Conservation (phyloP, 1,139 yeast species). For the Saccharomyces hybrid region DNA sequence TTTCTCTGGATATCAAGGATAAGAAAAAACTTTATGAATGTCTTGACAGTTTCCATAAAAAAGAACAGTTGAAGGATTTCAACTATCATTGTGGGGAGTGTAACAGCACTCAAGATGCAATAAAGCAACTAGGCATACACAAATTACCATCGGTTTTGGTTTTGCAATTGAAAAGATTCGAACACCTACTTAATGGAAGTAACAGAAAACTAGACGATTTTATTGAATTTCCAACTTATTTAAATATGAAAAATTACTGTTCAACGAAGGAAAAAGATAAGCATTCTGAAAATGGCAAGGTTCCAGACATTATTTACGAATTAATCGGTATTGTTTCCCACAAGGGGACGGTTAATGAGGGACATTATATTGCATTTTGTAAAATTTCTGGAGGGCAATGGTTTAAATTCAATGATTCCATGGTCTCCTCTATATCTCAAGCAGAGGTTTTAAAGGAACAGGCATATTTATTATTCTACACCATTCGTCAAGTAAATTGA, state of each 20-base stretch:
- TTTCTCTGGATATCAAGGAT: conserved; percentile 63
- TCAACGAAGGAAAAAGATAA: conserved; percentile 21
- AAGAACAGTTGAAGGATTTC: conserved; percentile 63
- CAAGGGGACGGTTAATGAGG: conserved; percentile 87
- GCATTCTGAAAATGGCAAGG: conserved; percentile 9
- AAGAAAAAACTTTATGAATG: conserved; percentile 48
- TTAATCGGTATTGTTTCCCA: conserved; percentile 82
- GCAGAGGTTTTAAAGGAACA: conserved; percentile 58
- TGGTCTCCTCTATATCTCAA: conserved; percentile 59
- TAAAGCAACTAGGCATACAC: conserved; percentile 60
- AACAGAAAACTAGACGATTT: conserved; percentile 65
- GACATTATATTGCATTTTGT: conserved; percentile 79
- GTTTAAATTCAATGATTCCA: conserved; percentile 88
- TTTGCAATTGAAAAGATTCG: conserved; percentile 80
- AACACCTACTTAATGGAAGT: conserved; percentile 52
- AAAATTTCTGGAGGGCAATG: conserved; percentile 67
- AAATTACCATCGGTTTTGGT: conserved; percentile 70
- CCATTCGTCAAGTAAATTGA: conserved; percentile 34
- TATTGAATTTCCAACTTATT: conserved; percentile 60
- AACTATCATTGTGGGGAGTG: conserved; percentile 66
- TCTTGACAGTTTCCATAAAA: conserved; percentile 63
- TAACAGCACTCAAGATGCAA: conserved; percentile 51
- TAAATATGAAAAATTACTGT: conserved; percentile 62
- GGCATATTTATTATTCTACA: conserved; percentile 76
- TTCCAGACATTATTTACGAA: conserved; percentile 49